Conservation (phyloP, 129 eudicot species). For the Silybum marianum region DNA sequence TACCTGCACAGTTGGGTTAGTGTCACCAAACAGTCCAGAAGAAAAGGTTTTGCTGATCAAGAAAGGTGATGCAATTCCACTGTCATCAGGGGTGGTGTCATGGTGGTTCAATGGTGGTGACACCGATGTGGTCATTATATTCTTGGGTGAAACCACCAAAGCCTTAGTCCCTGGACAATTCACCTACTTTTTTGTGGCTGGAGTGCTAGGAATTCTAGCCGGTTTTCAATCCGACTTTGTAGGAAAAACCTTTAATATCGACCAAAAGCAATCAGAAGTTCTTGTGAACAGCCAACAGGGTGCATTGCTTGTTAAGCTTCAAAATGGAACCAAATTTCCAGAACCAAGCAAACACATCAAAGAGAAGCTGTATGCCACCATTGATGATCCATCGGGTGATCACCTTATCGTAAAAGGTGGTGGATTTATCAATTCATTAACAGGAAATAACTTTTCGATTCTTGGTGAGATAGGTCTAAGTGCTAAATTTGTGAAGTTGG, state of each 20-base stretch:
- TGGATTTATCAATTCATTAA: constrained; percentile 17
- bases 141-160: constrained; percentile 46
- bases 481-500: constrained; percentile 33
- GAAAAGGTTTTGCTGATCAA: constrained; percentile 37
- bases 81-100: constrained; percentile 39
- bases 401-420: constrained; percentile 14
- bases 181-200: constrained; percentile 42
- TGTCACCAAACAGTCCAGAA: constrained; percentile 35
- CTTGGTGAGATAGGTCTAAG: constrained; percentile 47
- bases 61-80: constrained; percentile 47
- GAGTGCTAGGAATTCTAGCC: constrained; percentile 29
- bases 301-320: constrained; percentile 26
- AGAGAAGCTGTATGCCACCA: background rate
- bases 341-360: background rate
- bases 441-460: constrained; percentile 25
- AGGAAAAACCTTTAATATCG: constrained; percentile 24
- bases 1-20: constrained; percentile 43
- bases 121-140: constrained; percentile 34
- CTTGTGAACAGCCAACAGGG: constrained; percentile 30
- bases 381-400: constrained; percentile 11
- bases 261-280: background rate
- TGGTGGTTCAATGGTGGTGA: constrained; percentile 63
- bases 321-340: constrained; percentile 23
- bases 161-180: constrained; percentile 42
- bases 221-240: constrained; percentile 43